phyloP scores from a whole-genome alignment of 2,329 filamentous ascomycete species.

The Fusarium pseudonygamai region DNA sequence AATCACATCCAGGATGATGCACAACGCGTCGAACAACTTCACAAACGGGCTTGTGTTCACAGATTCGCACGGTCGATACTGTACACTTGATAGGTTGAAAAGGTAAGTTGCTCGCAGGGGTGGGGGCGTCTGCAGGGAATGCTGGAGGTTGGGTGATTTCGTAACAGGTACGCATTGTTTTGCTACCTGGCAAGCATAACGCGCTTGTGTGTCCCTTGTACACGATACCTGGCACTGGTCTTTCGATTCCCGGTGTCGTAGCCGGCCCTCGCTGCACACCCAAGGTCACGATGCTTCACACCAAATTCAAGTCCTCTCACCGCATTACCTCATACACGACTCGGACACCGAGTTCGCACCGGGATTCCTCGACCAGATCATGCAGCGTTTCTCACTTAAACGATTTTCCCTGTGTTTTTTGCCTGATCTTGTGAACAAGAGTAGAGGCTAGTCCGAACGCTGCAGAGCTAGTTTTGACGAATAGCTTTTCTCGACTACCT shows the following conservation, averaged over 20 bases:
- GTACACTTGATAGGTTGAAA: constrained; percentile 25
- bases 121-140: constrained; percentile 36
- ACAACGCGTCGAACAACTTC: constrained; percentile 34
- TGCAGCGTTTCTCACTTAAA: constrained; percentile 37
- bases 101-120: constrained; percentile 22
- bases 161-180: constrained; percentile 40
- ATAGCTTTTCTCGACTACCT: constrained; percentile 17
- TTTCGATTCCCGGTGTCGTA: constrained; percentile 40
- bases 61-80: constrained; percentile 31
- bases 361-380: constrained; percentile 40
- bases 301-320: constrained; percentile 43
- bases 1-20: constrained; percentile 39
- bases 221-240: constrained; percentile 22
- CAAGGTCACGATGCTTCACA: constrained; percentile 40
- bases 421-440: constrained; percentile 35
- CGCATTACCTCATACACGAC: constrained; percentile 46
- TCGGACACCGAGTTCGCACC: constrained; percentile 43
- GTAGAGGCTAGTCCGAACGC: constrained; percentile 33
- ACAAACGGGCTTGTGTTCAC: constrained; percentile 20
- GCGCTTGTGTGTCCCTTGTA: constrained; percentile 20
- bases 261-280: constrained; percentile 39
- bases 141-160: constrained; percentile 40
- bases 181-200: constrained; percentile 4
- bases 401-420: constrained; percentile 27
- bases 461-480: constrained; percentile 22